Base-by-base conservation (phyloP, 164 flowering plant genomes). In the Houttuynia cordata region DNA sequence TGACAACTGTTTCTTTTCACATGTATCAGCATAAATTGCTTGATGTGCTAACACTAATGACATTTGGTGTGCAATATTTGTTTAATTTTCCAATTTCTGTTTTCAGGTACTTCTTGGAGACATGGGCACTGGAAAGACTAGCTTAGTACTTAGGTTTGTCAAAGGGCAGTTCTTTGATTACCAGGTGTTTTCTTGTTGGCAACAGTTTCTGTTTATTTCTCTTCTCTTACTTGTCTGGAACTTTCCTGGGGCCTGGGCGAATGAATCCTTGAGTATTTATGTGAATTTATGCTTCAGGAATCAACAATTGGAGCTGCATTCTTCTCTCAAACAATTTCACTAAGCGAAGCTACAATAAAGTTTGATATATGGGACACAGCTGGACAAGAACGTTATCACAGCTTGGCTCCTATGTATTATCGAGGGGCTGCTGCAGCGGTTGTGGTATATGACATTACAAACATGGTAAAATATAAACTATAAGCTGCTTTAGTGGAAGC, bases 401-500 rank as follows among this genome's bases (percentile, higher is more conserved):
- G 96, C 70, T 73, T 87, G 71, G 87, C 96, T 63, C 96, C 96
- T 0, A 87, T 87, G 91, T 88, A 88, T 66, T 85, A 85, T 62
- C 89, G 96, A n/a, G 96, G 97, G 65, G 96, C 97, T 61, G 87
- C 93, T 49, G 97, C 89, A 24, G 93, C 96, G 58, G 84, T 87
- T 64, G 81, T 87, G 57, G 87, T 85, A 5, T 91, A 91, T 74
- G 97, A 91, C 69, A 78, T 91, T 63, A 75, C 97, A 66, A 84
- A 79, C 83, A 75, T 60, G 83, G 96, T 87, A 77, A 59, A 14
- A 25, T 67, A 21, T 51, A n/a, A 30, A 20, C 15, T 52, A 25
- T 17, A 30, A 30, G 37, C 37, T 30, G 37, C 37, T 30, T 30
- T 30, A 30, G 37, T 30, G 2, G 37, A 30, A 30, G 37, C 2